Percentiles rank a stretch among this genome's conserved stretches.
Evolutionary conservation across 345 rosid species (phyloP).

Genomic region (Salix exigua): DNA sequence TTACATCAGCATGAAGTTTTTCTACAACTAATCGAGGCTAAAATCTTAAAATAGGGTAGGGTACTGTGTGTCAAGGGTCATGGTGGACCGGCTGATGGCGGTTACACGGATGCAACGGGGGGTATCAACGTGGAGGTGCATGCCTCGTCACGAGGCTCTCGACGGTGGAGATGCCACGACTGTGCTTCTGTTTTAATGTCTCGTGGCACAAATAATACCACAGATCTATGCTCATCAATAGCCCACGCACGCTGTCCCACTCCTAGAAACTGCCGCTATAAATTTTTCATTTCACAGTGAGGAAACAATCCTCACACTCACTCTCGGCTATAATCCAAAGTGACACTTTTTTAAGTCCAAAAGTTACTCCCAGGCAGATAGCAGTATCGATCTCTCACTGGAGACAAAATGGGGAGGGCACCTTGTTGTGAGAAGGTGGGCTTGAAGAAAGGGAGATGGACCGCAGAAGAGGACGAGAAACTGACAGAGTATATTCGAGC

Average conservation of each 20-base stretch:
- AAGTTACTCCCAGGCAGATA: neutral
- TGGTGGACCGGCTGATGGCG: neutral
- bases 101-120: neutral
- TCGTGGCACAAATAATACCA: slow-evolving; percentile 45
- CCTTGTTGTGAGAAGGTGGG: slow-evolving; percentile 72
- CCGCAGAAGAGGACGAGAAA: slow-evolving; percentile 52
- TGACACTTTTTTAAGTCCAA: neutral
- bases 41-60: too few species aligned
- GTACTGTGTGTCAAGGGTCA: too few species aligned
- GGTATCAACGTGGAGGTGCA: slow-evolving; percentile 39
- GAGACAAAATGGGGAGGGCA: slow-evolving; percentile 52
- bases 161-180: slow-evolving; percentile 72
- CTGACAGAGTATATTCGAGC: slow-evolving; percentile 43
- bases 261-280: neutral
- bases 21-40: too few species aligned
- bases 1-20: too few species aligned
- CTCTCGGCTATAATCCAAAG: neutral
- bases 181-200: neutral
- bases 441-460: slow-evolving; percentile 62
- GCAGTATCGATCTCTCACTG: neutral
- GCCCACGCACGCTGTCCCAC: neutral
- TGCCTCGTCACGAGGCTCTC: slow-evolving; percentile 35
- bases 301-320: neutral
- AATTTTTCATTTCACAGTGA: neutral
- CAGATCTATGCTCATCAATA: neutral